These are phyloP conservation scores for Gilbertella persicaria DNA, from an alignment of 371 early-diverging fungal species.

Conservation along the genomic window DNA sequence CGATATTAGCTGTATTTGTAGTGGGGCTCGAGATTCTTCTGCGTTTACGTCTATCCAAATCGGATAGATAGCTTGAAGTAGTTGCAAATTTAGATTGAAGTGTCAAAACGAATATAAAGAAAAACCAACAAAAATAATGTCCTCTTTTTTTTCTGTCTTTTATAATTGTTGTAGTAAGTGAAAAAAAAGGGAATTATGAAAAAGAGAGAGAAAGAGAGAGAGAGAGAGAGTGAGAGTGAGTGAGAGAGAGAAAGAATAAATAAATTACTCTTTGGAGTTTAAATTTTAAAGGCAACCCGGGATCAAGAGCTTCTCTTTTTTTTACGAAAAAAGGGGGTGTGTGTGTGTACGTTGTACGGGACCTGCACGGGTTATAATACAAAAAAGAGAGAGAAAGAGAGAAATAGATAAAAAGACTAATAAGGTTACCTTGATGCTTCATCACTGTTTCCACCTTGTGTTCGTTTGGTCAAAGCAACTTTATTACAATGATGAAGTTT, in stretches of 20 bases:
- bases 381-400: not conserved
- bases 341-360: conserved; percentile 3
- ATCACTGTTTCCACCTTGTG: not conserved
- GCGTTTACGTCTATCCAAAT: conserved; percentile 24
- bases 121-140: not conserved
- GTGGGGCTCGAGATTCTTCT: conserved; percentile 20
- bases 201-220: conserved; percentile 7
- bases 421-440: not conserved
- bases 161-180: too few species aligned
- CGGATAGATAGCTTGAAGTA: conserved; percentile 19
- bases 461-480: not conserved
- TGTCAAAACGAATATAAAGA: conserved; percentile 22
- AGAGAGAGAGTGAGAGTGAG: not conserved
- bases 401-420: not conserved
- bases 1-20: not conserved
- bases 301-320: not conserved
- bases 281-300: conserved; percentile 1
- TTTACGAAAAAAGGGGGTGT: not conserved
- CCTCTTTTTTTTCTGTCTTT: not conserved
- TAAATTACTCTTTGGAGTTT: not conserved
- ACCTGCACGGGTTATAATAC: conserved; percentile 4
- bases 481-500: not conserved
- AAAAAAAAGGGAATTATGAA: not conserved
- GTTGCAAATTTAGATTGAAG: conserved; percentile 14
- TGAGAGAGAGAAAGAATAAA: not conserved